Conservation (phyloP, 1,284 basidiomycete species). For the Cryptococcus depauperatus region DNA sequence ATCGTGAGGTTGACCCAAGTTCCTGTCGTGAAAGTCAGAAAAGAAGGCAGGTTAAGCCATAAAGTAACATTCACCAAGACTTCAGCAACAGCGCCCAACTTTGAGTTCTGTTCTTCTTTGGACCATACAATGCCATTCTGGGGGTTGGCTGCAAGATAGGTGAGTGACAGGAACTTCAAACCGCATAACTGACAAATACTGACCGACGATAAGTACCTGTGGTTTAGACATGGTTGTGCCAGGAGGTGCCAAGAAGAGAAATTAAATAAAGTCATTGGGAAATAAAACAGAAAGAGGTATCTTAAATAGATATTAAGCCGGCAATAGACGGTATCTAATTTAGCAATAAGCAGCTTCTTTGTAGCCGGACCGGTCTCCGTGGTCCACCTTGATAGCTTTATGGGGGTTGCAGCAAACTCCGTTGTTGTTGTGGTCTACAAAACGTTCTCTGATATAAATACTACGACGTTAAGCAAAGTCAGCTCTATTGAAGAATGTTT, state of each 20-base stretch:
- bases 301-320: background rate
- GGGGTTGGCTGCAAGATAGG: slow-evolving; percentile 23
- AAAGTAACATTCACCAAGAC: slow-evolving; percentile 55
- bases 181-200: slow-evolving; percentile 10
- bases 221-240: slow-evolving; percentile 29
- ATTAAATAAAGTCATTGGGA: background rate
- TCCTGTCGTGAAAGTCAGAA: too few relatives aligned
- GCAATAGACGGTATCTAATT: background rate
- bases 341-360: too few relatives aligned
- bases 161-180: background rate
- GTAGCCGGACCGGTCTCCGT: too few relatives aligned
- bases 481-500: too few relatives aligned
- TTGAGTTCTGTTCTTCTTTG: slow-evolving; percentile 58
- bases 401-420: too few relatives aligned
- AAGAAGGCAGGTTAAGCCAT: background rate
- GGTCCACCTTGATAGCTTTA: too few relatives aligned
- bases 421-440: too few relatives aligned
- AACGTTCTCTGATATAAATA: too few relatives aligned
- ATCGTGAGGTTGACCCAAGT: slow-evolving; percentile 59
- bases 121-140: slow-evolving; percentile 62
- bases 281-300: background rate
- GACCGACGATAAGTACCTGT: slow-evolving; percentile 45
- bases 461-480: too few relatives aligned
- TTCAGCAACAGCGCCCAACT: slow-evolving; percentile 62
- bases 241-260: background rate